Percentiles rank a stretch among this genome's conserved stretches.
These are phyloP conservation scores for Spergularia marina DNA, from an alignment of 148 eudicot genomes.

Conservation along the genomic window DNA sequence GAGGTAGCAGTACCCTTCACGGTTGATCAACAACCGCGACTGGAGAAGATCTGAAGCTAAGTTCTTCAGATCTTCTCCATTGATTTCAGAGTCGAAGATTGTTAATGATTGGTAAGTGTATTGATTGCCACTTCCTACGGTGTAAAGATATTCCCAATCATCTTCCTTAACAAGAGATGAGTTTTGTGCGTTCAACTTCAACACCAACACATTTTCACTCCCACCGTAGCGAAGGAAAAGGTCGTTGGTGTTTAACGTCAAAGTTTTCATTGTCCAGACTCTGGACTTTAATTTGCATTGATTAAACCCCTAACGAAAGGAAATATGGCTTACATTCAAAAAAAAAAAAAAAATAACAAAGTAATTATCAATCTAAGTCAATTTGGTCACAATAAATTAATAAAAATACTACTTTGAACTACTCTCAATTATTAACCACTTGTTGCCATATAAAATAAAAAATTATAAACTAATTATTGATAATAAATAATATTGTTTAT, in stretches of 20 bases:
- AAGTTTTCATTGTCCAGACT: not conserved
- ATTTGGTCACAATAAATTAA: no score
- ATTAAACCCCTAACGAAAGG: no score
- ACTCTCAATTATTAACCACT: no score
- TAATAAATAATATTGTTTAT: no score
- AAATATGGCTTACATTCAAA: no score
- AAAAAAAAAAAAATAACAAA: no score
- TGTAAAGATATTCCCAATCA: not conserved
- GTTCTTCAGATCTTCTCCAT: not conserved
- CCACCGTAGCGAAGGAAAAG: not conserved
- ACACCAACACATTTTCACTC: not conserved
- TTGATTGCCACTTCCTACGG: not conserved
- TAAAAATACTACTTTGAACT: no score
- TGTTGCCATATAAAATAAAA: no score
- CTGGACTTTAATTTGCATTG: no score
- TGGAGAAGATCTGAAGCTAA: not conserved
- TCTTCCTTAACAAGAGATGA: not conserved
- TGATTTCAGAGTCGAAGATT: not conserved
- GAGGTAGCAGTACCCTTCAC: slow-evolving; percentile 4
- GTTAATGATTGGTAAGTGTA: not conserved
- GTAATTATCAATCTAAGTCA: no score
- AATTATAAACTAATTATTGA: no score
- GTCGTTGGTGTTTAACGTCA: not conserved
- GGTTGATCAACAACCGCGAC: slow-evolving; percentile 8
- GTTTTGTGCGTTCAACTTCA: not conserved